Conservation (phyloP, 2,329 filamentous ascomycete species). For the Microthyrium microscopicum region DNA sequence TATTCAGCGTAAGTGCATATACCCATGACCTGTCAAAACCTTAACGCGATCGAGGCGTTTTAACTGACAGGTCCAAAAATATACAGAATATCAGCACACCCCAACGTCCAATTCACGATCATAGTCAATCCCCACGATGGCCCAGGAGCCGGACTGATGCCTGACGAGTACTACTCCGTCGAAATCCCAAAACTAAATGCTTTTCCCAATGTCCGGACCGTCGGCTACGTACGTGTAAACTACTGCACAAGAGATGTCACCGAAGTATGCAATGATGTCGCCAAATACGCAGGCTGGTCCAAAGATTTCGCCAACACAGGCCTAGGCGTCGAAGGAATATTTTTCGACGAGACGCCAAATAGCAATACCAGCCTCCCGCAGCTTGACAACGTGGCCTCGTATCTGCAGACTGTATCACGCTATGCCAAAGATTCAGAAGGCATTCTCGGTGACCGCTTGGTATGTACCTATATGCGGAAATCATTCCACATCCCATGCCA, state of each 20-base stretch:
- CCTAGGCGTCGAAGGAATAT: constrained; percentile 2
- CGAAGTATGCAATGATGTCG: not conserved
- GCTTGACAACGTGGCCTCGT: too few relatives aligned
- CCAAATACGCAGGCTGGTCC: constrained; percentile 2
- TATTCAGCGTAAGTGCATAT: too few relatives aligned
- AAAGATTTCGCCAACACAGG: too few relatives aligned
- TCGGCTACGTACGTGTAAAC: not conserved
- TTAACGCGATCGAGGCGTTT: too few relatives aligned
- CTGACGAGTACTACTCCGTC: not conserved
- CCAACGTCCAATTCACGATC: not conserved
- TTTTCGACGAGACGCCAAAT: constrained; percentile 3
- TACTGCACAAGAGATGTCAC: constrained; percentile 1
- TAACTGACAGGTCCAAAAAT: too few relatives aligned
- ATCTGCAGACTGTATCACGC: too few relatives aligned
- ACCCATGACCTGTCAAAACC: too few relatives aligned
- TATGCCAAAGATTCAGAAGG: too few relatives aligned
- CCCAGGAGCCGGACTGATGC: not conserved
- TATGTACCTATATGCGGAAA: too few relatives aligned
- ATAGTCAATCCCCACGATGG: not conserved
- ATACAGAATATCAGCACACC: not conserved
- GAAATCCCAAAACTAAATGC: constrained; percentile 1
- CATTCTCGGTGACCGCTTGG: too few relatives aligned
- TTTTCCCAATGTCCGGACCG: constrained; percentile 1
- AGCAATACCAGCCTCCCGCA: too few relatives aligned
- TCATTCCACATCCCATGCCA: too few relatives aligned